phyloP scores from a whole-genome alignment of 352 stramenopile species.

The Poterioochromonas sp. region DNA sequence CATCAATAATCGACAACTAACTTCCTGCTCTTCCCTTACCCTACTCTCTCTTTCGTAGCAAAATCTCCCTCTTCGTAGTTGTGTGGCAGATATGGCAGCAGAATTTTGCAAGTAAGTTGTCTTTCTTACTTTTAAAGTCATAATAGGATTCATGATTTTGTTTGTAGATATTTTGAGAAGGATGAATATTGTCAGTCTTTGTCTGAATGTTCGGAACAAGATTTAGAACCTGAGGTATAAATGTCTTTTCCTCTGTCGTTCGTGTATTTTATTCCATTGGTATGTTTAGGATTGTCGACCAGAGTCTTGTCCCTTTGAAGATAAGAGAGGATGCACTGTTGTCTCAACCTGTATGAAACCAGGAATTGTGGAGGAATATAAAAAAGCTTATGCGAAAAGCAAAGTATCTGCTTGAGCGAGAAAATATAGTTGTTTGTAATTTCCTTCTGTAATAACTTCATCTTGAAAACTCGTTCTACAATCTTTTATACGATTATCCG shows the following conservation, averaged over 20 bases:
- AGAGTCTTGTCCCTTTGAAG: background rate
- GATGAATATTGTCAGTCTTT: background rate
- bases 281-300: background rate
- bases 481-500: too few relatives aligned
- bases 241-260: background rate
- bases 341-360: background rate
- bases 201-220: background rate
- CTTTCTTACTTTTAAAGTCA: background rate
- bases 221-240: constrained; percentile 7
- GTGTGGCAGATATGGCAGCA: background rate
- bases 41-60: background rate
- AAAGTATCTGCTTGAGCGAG: too few relatives aligned
- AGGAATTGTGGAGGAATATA: background rate
- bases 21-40: background rate
- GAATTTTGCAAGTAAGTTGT: constrained; percentile 8
- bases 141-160: background rate
- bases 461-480: too few relatives aligned
- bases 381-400: too few relatives aligned
- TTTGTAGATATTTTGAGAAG: background rate
- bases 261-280: background rate
- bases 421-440: too few relatives aligned
- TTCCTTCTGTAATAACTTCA: too few relatives aligned
- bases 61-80: background rate
- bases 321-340: background rate
- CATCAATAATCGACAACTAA: background rate